Evolutionary conservation across 148 eudicot species (phyloP).

Genomic region (Chenopodium suecicum): DNA sequence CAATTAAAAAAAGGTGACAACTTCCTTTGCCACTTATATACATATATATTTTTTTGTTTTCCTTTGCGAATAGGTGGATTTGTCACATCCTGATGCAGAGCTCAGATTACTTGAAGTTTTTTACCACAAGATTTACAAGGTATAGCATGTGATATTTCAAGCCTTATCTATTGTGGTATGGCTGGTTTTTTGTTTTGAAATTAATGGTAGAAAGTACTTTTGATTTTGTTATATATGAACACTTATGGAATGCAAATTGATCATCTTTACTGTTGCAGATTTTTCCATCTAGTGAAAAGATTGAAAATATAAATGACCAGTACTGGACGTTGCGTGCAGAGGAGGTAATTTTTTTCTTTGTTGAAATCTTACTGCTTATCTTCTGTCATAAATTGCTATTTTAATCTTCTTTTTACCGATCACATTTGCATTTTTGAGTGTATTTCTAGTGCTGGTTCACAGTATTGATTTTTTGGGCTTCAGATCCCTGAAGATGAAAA

Average conservation of each 20-base stretch:
- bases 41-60: neutral
- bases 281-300: slow-evolving; percentile 63
- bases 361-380: neutral
- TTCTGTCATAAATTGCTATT: neutral
- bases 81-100: slow-evolving; percentile 86
- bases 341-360: slow-evolving; percentile 49
- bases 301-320: slow-evolving; percentile 79
- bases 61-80: slow-evolving; percentile 57
- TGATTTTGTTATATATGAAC: neutral
- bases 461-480: slow-evolving; percentile 10
- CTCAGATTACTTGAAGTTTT: slow-evolving; percentile 90
- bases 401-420: slow-evolving; percentile 1
- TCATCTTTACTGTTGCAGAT: slow-evolving; percentile 43
- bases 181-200: neutral
- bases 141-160: slow-evolving; percentile 17
- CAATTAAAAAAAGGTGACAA: neutral
- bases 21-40: neutral
- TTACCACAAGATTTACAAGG: slow-evolving; percentile 95
- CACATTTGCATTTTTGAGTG: neutral
- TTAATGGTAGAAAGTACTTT: neutral
- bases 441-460: neutral
- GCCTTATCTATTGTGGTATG: neutral
- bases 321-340: slow-evolving; percentile 88
- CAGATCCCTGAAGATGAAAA: slow-evolving; percentile 99
- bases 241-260: neutral